A percentile compares a stretch with the other conserved stretches of the same genome.
Conservation (phyloP, 129 eudicot genomes). For the Scalesia atractyloides region DNA sequence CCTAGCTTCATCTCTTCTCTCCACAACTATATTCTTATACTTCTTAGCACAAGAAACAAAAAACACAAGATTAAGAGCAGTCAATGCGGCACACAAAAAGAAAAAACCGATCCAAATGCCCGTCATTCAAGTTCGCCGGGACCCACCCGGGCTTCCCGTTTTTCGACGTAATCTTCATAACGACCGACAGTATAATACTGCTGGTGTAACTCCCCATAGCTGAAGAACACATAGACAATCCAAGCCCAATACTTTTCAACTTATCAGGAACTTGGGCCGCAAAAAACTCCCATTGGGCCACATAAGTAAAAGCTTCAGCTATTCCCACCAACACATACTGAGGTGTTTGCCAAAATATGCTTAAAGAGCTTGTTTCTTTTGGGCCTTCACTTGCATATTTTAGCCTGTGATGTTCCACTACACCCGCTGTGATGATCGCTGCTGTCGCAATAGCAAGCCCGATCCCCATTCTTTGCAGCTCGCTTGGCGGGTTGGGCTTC, state of each 20-base stretch:
- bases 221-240: slow-evolving; percentile 62
- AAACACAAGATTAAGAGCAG: slow-evolving; percentile 52
- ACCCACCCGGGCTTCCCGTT: slow-evolving; percentile 67
- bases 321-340: slow-evolving; percentile 67
- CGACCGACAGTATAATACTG: slow-evolving; percentile 49
- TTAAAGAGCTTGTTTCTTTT: slow-evolving; percentile 51
- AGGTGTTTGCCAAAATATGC: slow-evolving; percentile 70
- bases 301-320: slow-evolving; percentile 66
- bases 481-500: slow-evolving; percentile 50
- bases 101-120: slow-evolving; percentile 64
- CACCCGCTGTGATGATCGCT: slow-evolving; percentile 55
- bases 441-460: slow-evolving; percentile 58
- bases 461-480: slow-evolving; percentile 66
- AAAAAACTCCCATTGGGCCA: slow-evolving; percentile 68
- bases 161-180: slow-evolving; percentile 56
- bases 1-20: slow-evolving; percentile 50
- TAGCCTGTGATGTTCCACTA: slow-evolving; percentile 57
- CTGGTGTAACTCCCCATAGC: slow-evolving; percentile 62
- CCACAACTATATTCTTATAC: slow-evolving; percentile 54
- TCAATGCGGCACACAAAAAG: slow-evolving; percentile 62
- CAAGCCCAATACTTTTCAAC: slow-evolving; percentile 65
- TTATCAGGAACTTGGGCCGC: slow-evolving; percentile 66
- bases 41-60: slow-evolving; percentile 59
- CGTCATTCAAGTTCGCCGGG: slow-evolving; percentile 57
- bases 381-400: slow-evolving; percentile 41